phyloP scores from a whole-genome alignment of 2,329 filamentous ascomycete genomes.

The Dryadomyces quercivorus region DNA sequence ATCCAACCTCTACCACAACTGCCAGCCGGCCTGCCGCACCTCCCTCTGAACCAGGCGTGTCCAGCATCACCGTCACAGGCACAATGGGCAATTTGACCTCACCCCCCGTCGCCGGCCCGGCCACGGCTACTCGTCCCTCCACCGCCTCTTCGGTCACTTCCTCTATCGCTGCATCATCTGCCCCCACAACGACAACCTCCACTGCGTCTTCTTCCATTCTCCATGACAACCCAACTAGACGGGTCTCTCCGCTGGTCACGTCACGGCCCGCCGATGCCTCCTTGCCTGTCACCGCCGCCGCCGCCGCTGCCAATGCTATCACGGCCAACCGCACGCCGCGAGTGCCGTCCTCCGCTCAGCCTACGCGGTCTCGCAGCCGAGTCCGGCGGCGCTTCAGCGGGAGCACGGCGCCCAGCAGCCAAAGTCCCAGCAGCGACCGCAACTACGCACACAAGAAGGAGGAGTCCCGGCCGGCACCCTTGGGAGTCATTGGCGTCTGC shows the following conservation, averaged over 20 bases:
- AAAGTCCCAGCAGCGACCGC: constrained; percentile 65
- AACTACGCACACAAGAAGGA: constrained; percentile 33
- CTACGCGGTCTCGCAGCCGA: constrained; percentile 42
- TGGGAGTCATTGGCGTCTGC: constrained; percentile 77
- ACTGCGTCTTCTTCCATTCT: constrained; percentile 19
- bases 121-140: constrained; percentile 11
- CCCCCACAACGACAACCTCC: constrained; percentile 26
- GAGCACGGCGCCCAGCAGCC: constrained; percentile 70
- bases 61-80: constrained; percentile 37
- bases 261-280: background rate
- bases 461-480: constrained; percentile 49
- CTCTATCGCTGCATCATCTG: constrained; percentile 21
- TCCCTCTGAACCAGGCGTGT: constrained; percentile 38
- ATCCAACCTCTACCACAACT: background rate
- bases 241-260: constrained; percentile 1
- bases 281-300: too few relatives aligned
- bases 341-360: constrained; percentile 13
- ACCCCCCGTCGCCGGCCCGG: constrained; percentile 11
- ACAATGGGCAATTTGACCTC: constrained; percentile 20
- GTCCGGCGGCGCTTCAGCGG: constrained; percentile 67
- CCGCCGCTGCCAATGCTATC: background rate
- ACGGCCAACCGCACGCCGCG: constrained; percentile 10
- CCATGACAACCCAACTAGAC: background rate
- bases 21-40: background rate
- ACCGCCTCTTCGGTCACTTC: background rate